Evolutionary conservation across 2,329 filamentous ascomycete genomes (phyloP), one percentile per base, ranked within the genome.

Genomic region (Chaetoscypha palmicola): DNA sequence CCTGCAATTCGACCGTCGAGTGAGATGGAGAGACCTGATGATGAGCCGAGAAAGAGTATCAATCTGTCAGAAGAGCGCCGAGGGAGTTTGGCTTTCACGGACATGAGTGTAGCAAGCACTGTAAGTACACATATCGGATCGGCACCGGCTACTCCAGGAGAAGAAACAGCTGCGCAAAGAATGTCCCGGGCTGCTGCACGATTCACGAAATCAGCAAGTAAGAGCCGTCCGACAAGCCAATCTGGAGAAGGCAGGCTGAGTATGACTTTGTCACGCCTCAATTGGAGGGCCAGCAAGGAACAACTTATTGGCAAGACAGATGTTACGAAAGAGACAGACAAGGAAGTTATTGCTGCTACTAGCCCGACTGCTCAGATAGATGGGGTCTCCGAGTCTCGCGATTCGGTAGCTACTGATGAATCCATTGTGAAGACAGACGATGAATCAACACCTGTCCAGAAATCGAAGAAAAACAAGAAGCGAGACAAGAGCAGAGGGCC

Each of bases 211-310:
- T 54, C 66, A 42, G 53, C 66, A 52, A 64, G 61, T 37, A 70
- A 71, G 52, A 79, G 77, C 51, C 71, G 78, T 10, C 74, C 78
- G 3, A 65, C 64, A 14, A 81, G 78, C 54, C 76, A 80, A 52
- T 71, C 68, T 1, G 74, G 76, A 21, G 78, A 81, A 51, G 69
- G 68, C 12, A 69, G 78, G 3, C 71, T 79, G 44, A 79, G 74
- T 55, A 64, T 73, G 14, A 75, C 73, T 2, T 77, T 81, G 59
- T 72, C 70, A 12, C 70, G 74, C 9, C 38, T 62, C 10, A 56
- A 45, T 44, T 36, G 56, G 38, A 57, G 56, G 48, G 43, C 52
- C 16, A 62, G 59, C 31, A 60, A 57, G 35, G 58, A 62, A 38
- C 47, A 51, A 37, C 39, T 61, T n/a, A 56, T 42, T 19, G 56